These are phyloP conservation scores for Citrullus mucosospermus DNA, from an alignment of 306 rosid genomes.

Conservation along the genomic window DNA sequence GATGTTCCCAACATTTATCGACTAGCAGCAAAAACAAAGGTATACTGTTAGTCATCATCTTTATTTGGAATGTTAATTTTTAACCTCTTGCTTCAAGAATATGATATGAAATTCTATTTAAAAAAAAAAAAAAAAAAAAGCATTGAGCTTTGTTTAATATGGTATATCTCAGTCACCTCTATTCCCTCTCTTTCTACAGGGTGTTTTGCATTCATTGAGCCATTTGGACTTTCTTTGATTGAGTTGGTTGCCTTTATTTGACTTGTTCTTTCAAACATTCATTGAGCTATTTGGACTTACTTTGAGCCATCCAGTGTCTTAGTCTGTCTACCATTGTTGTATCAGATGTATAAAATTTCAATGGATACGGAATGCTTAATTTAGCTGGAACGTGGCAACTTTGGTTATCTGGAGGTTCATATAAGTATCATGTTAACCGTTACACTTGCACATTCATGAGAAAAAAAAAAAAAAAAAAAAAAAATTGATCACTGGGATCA, in stretches of 20 bases:
- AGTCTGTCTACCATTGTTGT: neutral
- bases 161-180: too few species aligned
- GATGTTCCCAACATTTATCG: constrained; percentile 51
- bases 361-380: neutral
- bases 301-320: neutral
- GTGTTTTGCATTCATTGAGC: too few species aligned
- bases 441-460: neutral
- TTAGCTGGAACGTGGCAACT: neutral
- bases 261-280: too few species aligned
- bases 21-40: constrained; percentile 57
- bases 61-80: neutral
- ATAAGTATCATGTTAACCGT: neutral
- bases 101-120: neutral
- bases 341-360: neutral
- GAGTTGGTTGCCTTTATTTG: too few species aligned
- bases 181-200: too few species aligned
- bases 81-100: neutral
- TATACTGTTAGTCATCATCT: constrained; percentile 1
- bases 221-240: too few species aligned
- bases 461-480: neutral
- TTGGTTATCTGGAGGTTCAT: neutral
- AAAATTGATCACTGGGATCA: neutral
- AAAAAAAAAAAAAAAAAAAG: neutral
- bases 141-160: too few species aligned
- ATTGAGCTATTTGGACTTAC: too few species aligned